Base-by-base conservation (phyloP, 345 rosid species). In the Salix purpurea region DNA sequence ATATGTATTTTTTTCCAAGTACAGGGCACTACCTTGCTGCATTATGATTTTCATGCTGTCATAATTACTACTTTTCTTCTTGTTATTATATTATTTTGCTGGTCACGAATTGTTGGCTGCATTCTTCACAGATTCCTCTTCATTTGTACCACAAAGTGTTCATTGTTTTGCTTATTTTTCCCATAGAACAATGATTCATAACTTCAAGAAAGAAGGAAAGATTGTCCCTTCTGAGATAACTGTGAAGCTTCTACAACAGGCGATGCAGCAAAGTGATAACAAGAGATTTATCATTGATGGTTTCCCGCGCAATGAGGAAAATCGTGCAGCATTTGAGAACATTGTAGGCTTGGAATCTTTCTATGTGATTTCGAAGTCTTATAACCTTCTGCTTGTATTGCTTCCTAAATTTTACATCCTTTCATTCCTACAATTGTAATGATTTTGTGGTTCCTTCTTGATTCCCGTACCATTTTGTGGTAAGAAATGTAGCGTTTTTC, bases 171-270 rank as follows among this genome's bases (percentile, higher is more conserved):
- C 69, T 72, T 58, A 68, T 81, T 19, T n/a, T 54, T 21, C 2
- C 81, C 76, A 71, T 83, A 89, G 96, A 82, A 85, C 81, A 74
- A 89, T 90, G 92, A 90, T 90, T 75, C 89, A 87, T 70, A 84
- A 83, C 84, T 83, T 90, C 86, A 89, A 84, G 82, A 85, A 76
- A 72, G 92, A 90, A 48, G 96, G 97, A 75, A 92, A 87, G 83
- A 89, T 94, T 73, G 98, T 92, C 65, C 97, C 97, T 24, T 94
- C 96, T 24, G 94, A 90, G 87, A 89, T 92, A 21, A 94, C 98
- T 16, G 82, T 94, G 58, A 87, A 88, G 82, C 98, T 92, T 79
- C 88, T 94, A 70, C 87, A 90, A 74, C 87, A 87, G 76, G 96
- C 92, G 64, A 90, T 91, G 82, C 83, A 79, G 73, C 88, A 83